A percentile compares a stretch with the other conserved stretches of the same genome.
phyloP scores from a whole-genome alignment of 2,329 filamentous ascomycete species.

The Colletotrichum orchidophilum region DNA sequence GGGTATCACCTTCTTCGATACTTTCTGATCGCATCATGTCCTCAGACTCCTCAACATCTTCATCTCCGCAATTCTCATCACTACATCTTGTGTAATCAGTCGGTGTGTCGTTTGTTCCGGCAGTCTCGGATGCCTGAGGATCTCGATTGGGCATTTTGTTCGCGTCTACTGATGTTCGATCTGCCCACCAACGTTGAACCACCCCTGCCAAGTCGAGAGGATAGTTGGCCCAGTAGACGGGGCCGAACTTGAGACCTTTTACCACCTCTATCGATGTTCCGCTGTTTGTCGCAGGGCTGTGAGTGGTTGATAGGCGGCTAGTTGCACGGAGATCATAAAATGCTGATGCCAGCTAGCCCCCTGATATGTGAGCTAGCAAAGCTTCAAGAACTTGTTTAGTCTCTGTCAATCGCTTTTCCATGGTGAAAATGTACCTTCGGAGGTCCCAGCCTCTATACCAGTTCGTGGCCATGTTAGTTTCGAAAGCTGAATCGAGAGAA shows the following conservation, averaged over 20 bases:
- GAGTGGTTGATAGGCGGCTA: neutral
- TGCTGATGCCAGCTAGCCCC: constrained; percentile 1
- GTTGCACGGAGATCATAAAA: neutral
- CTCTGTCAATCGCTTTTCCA: constrained; percentile 24
- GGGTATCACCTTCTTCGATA: neutral
- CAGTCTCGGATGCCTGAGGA: neutral
- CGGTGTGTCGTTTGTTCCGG: neutral
- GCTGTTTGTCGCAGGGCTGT: neutral
- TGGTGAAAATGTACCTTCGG: constrained; percentile 23
- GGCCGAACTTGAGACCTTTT: neutral
- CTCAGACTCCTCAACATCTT: neutral
- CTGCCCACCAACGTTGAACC: constrained; percentile 1
- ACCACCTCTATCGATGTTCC: neutral
- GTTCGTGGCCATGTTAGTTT: too few species aligned
- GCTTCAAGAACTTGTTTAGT: constrained; percentile 21
- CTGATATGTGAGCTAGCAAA: constrained; percentile 4
- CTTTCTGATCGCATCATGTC: neutral
- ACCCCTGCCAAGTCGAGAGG: constrained; percentile 11
- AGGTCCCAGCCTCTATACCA: too few species aligned
- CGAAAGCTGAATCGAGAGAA: too few species aligned
- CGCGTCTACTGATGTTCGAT: neutral
- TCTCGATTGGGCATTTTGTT: neutral
- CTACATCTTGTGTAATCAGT: neutral
- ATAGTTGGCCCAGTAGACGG: constrained; percentile 20
- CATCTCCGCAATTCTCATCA: neutral